phyloP scores from a whole-genome alignment of 768 basidiomycete genomes.

The Trametes cingulata region DNA sequence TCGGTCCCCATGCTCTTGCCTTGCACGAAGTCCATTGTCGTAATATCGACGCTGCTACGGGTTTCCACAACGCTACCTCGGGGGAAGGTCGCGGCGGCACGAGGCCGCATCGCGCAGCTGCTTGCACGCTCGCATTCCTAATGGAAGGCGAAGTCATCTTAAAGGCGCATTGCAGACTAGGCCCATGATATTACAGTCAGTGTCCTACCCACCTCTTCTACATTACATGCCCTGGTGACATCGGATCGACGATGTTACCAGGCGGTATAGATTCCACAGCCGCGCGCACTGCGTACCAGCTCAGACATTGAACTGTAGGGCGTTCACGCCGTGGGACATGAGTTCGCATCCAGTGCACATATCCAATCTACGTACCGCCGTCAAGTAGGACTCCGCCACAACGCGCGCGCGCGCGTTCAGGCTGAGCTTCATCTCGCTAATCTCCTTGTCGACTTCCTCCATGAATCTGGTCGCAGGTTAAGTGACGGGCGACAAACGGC shows the following conservation, averaged over 20 bases:
- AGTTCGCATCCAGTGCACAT: background rate
- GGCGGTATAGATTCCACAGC: background rate
- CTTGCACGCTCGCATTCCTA: no score
- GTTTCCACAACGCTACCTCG: no score
- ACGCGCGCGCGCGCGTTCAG: conserved; percentile 95
- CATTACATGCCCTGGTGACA: background rate
- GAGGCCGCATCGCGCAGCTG: no score
- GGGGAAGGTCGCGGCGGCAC: no score
- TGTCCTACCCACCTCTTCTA: conserved; percentile 14
- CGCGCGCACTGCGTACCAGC: background rate
- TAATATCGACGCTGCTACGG: no score
- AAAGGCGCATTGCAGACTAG: background rate
- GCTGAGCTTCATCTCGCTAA: conserved; percentile 98
- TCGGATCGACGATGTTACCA: background rate
- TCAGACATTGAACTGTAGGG: conserved; percentile 12
- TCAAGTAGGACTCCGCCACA: conserved; percentile 94
- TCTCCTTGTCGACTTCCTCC: conserved; percentile 99
- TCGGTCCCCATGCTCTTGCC: no score
- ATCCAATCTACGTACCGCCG: conserved; percentile 59
- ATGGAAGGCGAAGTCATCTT: no score
- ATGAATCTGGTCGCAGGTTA: conserved; percentile 65
- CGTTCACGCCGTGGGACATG: no score
- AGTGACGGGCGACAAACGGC: background rate
- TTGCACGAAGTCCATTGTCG: no score
- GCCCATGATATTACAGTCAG: conserved; percentile 15